phyloP scores from a whole-genome alignment of 2,329 filamentous ascomycete species.

The Botrytis cinerea region DNA sequence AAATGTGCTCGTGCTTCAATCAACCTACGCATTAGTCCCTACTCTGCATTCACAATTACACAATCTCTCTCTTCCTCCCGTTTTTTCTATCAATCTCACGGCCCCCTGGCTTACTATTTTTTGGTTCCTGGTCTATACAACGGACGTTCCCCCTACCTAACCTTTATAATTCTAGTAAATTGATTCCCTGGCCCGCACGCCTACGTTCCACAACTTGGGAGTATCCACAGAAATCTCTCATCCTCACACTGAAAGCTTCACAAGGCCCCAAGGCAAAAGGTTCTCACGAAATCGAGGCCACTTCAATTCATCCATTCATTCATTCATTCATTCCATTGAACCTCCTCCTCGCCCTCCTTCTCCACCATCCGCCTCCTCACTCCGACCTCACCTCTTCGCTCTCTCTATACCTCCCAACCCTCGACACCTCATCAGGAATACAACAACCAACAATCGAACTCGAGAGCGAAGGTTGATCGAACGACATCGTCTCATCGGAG shows the following conservation, averaged over 20 bases:
- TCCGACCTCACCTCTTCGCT: constrained; percentile 12
- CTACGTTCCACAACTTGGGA: constrained; percentile 10
- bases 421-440: constrained; percentile 20
- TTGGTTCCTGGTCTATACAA: constrained; percentile 16
- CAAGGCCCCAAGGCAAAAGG: constrained; percentile 22
- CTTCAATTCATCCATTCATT: constrained; percentile 19
- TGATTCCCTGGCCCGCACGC: constrained; percentile 2
- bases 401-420: constrained; percentile 13
- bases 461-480: constrained; percentile 33
- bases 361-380: constrained; percentile 7
- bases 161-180: not conserved
- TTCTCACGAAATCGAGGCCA: constrained; percentile 17
- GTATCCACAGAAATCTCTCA: constrained; percentile 14
- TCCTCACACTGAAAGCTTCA: constrained; percentile 15
- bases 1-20: constrained; percentile 8
- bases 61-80: not conserved
- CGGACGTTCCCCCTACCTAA: constrained; percentile 16
- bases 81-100: constrained; percentile 8
- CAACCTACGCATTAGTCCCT: not conserved
- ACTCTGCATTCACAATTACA: not conserved
- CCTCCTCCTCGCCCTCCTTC: constrained; percentile 1
- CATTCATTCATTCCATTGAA: constrained; percentile 18
- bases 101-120: constrained; percentile 2
- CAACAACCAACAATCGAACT: not conserved
- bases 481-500: constrained; percentile 25